phyloP scores from a whole-genome alignment of 371 early-diverging fungal species.

The Gilbertella persicaria region DNA sequence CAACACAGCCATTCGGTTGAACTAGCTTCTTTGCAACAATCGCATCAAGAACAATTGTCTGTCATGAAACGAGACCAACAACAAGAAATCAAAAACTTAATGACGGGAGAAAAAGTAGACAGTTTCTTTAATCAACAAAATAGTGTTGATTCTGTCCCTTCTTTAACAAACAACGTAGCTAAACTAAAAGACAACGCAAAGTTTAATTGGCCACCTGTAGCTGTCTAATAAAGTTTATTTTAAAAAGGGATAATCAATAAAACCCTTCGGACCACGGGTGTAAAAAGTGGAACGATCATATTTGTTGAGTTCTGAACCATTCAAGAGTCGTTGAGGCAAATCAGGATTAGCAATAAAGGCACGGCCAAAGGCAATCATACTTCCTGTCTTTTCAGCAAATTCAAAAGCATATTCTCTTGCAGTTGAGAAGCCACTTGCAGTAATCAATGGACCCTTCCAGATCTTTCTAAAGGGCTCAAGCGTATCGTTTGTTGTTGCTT shows the following conservation, averaged over 20 bases:
- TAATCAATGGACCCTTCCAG: conserved; percentile 32
- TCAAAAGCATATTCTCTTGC: conserved; percentile 19
- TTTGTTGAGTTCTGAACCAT: conserved; percentile 22
- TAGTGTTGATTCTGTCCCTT: neutral
- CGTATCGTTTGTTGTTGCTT: neutral
- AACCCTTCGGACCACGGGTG: conserved; percentile 12
- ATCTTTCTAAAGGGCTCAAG: conserved; percentile 29
- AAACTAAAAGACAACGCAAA: conserved; percentile 1
- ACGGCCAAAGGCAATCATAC: conserved; percentile 37
- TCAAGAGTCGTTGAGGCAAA: conserved; percentile 26
- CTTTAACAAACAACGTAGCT: neutral
- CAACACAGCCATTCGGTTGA: conserved; percentile 48
- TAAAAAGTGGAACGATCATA: conserved; percentile 32
- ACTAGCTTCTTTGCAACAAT: conserved; percentile 37
- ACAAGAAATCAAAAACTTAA: conserved; percentile 10
- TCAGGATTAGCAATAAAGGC: conserved; percentile 43
- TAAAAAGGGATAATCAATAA: conserved; percentile 35
- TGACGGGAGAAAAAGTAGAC: neutral
- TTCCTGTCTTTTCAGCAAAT: conserved; percentile 22
- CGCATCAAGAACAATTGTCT: conserved; percentile 41
- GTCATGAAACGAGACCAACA: conserved; percentile 36
- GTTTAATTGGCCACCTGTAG: conserved; percentile 6
- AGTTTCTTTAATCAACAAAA: neutral
- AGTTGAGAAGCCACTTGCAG: conserved; percentile 18
- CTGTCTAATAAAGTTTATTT: too few relatives aligned